Evolutionary conservation across 2,329 filamentous ascomycete species (phyloP).

Genomic region (Trichoderma afroharzianum): DNA sequence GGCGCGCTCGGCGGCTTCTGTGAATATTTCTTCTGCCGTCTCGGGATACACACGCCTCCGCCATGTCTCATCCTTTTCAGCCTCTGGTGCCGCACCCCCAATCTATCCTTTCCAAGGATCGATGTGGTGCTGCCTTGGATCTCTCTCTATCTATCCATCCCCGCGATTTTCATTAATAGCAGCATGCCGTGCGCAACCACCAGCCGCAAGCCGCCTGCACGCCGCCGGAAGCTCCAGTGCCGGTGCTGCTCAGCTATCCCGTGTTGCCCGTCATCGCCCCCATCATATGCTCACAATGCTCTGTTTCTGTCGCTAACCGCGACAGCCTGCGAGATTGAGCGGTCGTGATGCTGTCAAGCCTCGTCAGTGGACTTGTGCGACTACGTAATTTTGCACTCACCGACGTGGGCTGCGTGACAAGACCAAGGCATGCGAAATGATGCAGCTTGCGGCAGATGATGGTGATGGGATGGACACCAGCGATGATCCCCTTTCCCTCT

Average conservation of each 20-base stretch:
- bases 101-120: conserved; percentile 3
- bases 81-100: conserved; percentile 1
- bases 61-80: conserved; percentile 7
- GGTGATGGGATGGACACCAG: neutral
- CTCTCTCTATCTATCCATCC: neutral
- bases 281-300: neutral
- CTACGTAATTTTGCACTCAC: conserved; percentile 11
- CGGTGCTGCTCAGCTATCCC: conserved; percentile 3
- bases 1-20: conserved; percentile 3
- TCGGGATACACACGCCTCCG: neutral
- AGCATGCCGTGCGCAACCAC: conserved; percentile 6
- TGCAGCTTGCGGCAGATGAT: conserved; percentile 5
- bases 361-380: neutral
- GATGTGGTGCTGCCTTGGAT: conserved; percentile 9
- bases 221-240: conserved; percentile 13
- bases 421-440: neutral
- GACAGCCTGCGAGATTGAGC: neutral
- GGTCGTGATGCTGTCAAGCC: neutral
- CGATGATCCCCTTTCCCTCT: neutral
- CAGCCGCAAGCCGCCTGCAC: conserved; percentile 12
- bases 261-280: neutral
- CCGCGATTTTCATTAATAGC: conserved; percentile 14
- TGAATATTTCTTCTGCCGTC: neutral
- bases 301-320: neutral
- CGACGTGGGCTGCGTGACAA: conserved; percentile 7